Conservation (phyloP, 345 rosid genomes). For the Citrus unshiu region DNA sequence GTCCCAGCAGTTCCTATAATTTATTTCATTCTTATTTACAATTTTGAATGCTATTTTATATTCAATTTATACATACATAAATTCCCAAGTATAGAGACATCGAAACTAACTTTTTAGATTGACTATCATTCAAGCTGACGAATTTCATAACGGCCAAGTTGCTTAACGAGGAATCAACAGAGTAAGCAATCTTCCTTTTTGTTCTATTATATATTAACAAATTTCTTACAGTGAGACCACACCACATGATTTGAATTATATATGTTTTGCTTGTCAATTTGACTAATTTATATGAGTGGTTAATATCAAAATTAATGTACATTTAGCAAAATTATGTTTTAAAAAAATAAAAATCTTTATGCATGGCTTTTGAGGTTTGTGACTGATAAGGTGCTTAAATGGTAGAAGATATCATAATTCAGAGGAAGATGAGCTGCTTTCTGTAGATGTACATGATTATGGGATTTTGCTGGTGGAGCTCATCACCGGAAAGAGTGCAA, state of each 20-base stretch:
- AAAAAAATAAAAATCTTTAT: too few relatives aligned
- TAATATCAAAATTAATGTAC: too few relatives aligned
- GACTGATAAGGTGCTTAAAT: neutral
- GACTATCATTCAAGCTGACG: slow-evolving; percentile 32
- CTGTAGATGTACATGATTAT: slow-evolving; percentile 36
- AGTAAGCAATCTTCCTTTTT: slow-evolving; percentile 24
- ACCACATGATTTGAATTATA: neutral
- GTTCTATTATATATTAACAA: too few relatives aligned
- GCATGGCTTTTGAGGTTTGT: neutral
- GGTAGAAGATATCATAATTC: slow-evolving; percentile 19
- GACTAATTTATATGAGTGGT: neutral
- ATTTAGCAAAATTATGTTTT: neutral
- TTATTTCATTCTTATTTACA: too few relatives aligned
- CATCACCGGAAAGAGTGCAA: slow-evolving; percentile 37
- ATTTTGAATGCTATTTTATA: too few relatives aligned
- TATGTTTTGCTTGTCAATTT: neutral
- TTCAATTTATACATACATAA: too few relatives aligned
- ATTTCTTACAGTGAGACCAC: too few relatives aligned
- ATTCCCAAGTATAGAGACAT: neutral
- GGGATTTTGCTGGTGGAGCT: slow-evolving; percentile 45
- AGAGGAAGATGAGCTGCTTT: slow-evolving; percentile 23
- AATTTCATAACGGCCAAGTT: slow-evolving; percentile 36
- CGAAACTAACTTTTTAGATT: slow-evolving; percentile 2
- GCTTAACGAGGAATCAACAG: slow-evolving; percentile 22
- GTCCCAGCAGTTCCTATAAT: neutral